phyloP scores from a whole-genome alignment of 2,329 filamentous ascomycete genomes.

The Penicillium sp. region DNA sequence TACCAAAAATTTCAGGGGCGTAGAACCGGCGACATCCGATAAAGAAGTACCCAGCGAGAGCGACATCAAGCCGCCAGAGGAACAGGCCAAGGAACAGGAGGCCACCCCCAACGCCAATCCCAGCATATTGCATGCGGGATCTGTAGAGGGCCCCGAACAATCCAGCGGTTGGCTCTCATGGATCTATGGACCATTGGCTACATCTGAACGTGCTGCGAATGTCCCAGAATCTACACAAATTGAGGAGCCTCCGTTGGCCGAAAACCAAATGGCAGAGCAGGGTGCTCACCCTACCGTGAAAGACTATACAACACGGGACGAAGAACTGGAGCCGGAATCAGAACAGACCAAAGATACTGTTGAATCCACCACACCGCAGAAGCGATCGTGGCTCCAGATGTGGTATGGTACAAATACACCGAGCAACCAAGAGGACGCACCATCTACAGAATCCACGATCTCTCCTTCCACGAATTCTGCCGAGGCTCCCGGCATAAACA shows the following conservation, averaged over 20 bases:
- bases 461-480: slow-evolving; percentile 6
- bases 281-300: slow-evolving; percentile 3
- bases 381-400: slow-evolving; percentile 47
- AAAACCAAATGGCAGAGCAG: slow-evolving; percentile 15
- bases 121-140: slow-evolving; percentile 12
- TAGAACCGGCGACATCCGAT: slow-evolving; percentile 11
- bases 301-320: slow-evolving; percentile 10
- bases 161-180: slow-evolving; percentile 39
- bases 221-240: slow-evolving; percentile 16
- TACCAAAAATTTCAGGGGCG: slow-evolving; percentile 13
- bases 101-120: slow-evolving; percentile 11
- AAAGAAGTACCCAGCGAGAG: slow-evolving; percentile 22
- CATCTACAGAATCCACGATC: slow-evolving; percentile 14
- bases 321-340: slow-evolving; percentile 11
- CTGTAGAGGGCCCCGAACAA: slow-evolving; percentile 18
- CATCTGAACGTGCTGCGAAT: slow-evolving; percentile 8
- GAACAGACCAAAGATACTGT: not conserved
- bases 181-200: slow-evolving; percentile 31
- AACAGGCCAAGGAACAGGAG: slow-evolving; percentile 20
- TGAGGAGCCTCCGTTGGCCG: slow-evolving; percentile 8
- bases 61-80: slow-evolving; percentile 12
- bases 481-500: slow-evolving; percentile 13
- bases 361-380: slow-evolving; percentile 26
- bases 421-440: slow-evolving; percentile 25
- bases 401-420: slow-evolving; percentile 36